phyloP scores from a whole-genome alignment of 805 yeast species.

The Pichia californica region DNA sequence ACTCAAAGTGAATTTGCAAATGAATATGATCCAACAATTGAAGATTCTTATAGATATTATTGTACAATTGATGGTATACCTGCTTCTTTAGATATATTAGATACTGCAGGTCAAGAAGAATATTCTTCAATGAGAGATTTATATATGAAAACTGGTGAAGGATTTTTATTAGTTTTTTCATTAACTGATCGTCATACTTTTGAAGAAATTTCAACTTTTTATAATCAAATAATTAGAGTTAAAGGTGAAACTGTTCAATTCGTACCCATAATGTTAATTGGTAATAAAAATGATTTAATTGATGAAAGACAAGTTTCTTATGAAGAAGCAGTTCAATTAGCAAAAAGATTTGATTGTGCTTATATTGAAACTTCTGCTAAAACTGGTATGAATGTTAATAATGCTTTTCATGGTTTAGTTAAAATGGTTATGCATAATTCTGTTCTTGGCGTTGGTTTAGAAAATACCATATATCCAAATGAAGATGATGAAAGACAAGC shows the following conservation, averaged over 20 bases:
- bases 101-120: slow-evolving; percentile 98
- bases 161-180: slow-evolving; percentile 82
- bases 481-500: slow-evolving; percentile 19
- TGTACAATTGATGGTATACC: slow-evolving; percentile 76
- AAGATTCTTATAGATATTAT: slow-evolving; percentile 84
- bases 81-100: slow-evolving; percentile 78
- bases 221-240: slow-evolving; percentile 38
- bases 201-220: slow-evolving; percentile 76
- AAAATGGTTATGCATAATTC: slow-evolving; percentile 27
- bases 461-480: slow-evolving; percentile 25
- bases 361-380: slow-evolving; percentile 94
- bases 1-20: slow-evolving; percentile 94
- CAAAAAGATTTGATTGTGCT: slow-evolving; percentile 58
- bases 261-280: slow-evolving; percentile 74
- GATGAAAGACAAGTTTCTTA: slow-evolving; percentile 58
- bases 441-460: slow-evolving; percentile 21
- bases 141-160: slow-evolving; percentile 95
- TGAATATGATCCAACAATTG: slow-evolving; percentile 98
- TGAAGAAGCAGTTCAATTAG: slow-evolving; percentile 56
- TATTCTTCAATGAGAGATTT: slow-evolving; percentile 91
- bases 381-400: slow-evolving; percentile 70
- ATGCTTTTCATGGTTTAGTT: slow-evolving; percentile 32
- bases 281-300: slow-evolving; percentile 64
- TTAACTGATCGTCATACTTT: slow-evolving; percentile 81
- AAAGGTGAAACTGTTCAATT: slow-evolving; percentile 44